Evolutionary conservation across 352 stramenopile genomes (phyloP).

Genomic region (Phytopythium montanum): DNA sequence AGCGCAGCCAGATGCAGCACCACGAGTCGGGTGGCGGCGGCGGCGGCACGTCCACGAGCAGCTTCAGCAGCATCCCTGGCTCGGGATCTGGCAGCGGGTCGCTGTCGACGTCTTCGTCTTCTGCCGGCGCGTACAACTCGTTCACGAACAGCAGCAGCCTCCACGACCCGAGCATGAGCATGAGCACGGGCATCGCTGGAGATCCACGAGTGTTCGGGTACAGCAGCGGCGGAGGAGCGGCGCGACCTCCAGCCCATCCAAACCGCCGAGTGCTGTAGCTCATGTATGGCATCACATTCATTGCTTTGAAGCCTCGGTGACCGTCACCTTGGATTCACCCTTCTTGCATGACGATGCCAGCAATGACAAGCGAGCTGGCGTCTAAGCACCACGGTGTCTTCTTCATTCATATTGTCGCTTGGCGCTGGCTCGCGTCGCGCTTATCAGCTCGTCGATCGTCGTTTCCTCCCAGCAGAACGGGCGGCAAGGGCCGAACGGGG

Average conservation of each 20-base stretch:
- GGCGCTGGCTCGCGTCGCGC: neutral
- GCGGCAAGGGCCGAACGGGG: slow-evolving; percentile 14
- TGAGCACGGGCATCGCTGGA: neutral
- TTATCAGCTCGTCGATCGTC: neutral
- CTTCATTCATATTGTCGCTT: slow-evolving; percentile 5
- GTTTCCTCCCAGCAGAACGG: slow-evolving; percentile 9
- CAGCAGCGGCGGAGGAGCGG: slow-evolving; percentile 13
- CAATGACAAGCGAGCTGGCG: slow-evolving; percentile 1
- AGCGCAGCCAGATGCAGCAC: slow-evolving; percentile 54
- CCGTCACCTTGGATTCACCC: neutral
- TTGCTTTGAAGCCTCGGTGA: too few species aligned
- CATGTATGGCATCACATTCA: neutral
- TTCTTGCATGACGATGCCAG: neutral
- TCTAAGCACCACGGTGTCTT: neutral
- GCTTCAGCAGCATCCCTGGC: slow-evolving; percentile 25
- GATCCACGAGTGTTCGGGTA: neutral
- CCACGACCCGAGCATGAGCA: slow-evolving; percentile 27
- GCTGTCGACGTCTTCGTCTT: neutral
- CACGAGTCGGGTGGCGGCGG: slow-evolving; percentile 8
- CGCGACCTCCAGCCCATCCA: slow-evolving; percentile 59
- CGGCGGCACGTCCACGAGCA: slow-evolving; percentile 15
- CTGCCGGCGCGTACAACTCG: slow-evolving; percentile 35
- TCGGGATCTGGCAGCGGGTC: neutral
- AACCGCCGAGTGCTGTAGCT: slow-evolving; percentile 52
- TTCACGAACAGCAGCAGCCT: slow-evolving; percentile 75